These are phyloP conservation scores for Cyclotella cryptica DNA, from an alignment of 108 stramenopile genomes.

Conservation along the genomic window DNA sequence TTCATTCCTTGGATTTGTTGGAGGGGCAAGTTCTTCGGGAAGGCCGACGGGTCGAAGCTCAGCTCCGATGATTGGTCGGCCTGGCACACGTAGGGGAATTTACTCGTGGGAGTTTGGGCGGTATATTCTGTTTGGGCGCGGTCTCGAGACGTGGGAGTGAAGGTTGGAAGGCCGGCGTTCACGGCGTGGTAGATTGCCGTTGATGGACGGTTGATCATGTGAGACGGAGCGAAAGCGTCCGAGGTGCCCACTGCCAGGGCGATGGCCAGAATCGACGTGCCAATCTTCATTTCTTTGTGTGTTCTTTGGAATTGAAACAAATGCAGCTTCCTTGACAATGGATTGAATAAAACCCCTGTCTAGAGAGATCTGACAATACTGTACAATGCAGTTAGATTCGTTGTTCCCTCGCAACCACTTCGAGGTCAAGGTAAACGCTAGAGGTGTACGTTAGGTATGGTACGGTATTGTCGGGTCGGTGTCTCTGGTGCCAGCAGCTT, in stretches of 20 bases:
- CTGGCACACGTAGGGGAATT: constrained; percentile 40
- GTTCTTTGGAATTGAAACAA: no score
- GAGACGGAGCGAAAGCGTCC: constrained; percentile 7
- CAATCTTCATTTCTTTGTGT: constrained; percentile 5
- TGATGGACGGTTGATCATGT: neutral
- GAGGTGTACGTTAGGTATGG: no score
- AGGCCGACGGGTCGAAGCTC: constrained; percentile 50
- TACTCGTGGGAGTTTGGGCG: constrained; percentile 29
- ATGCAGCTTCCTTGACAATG: no score
- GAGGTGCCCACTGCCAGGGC: constrained; percentile 5
- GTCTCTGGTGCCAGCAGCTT: no score
- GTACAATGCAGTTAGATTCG: no score
- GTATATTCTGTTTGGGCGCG: constrained; percentile 40
- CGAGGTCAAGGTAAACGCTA: no score
- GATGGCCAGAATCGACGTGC: neutral
- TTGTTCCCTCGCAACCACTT: no score
- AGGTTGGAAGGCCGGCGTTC: constrained; percentile 39
- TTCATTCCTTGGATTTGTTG: constrained; percentile 72
- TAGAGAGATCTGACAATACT: no score
- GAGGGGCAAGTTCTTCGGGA: constrained; percentile 66
- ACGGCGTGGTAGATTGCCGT: constrained; percentile 21
- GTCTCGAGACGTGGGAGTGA: constrained; percentile 26
- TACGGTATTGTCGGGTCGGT: no score
- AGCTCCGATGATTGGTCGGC: constrained; percentile 34
- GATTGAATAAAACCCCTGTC: no score